Evolutionary conservation across 2,329 filamentous ascomycete species (phyloP), one percentile per base, ranked within the genome.

Genomic region (Trichoderma guizhouense): DNA sequence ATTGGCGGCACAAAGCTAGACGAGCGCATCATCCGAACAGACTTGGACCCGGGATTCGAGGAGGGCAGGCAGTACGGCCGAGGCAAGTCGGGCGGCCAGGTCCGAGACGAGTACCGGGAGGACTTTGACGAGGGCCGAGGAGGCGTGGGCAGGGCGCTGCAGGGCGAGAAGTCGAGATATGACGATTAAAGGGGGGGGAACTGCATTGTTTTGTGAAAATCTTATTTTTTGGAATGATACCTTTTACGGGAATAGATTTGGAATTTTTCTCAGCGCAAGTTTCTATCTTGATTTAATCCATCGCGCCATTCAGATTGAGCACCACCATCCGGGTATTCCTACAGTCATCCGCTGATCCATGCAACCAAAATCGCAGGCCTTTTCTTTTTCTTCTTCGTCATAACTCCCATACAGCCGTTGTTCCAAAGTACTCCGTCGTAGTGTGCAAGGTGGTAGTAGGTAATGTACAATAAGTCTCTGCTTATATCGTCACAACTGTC

Each of bases 1-100:
- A 92, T 99, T 78, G 96, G 96, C 71, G 96, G 96, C 72, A 99
- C 96, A 43, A 99, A 99, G 85, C 89, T 99, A 60, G 96, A 99
- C 82, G 96, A 99, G 86, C 91, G 96, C 77, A 92, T 99, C 79
- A 98, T 99, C 79, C 89, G 96, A 73, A 97, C 95, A 28, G 96
- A 99, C 84, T 83, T 98, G 63, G 96, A 99, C 79, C 95, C 97
- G 36, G 96, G 96, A 3, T 99, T 99, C 77, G 91, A 95, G 76
- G 96, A 99, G 84, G 96, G 96, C 7, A 89, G 96, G 73, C 96
- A 99, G 84, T 99, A 98, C 81, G 96, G 94, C 74, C 91, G 95
- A 68, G 95, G 95, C 78, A 97, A 97, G 85, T 97, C 93, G 73
- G 96, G 96, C 72, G 96, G 96, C 5, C 96, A 99, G 84, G 96